Evolutionary conservation across 176 grass and related monocot species (phyloP), one percentile per base, ranked within the genome.

Genomic region (Chrysopogon serrulatus): DNA sequence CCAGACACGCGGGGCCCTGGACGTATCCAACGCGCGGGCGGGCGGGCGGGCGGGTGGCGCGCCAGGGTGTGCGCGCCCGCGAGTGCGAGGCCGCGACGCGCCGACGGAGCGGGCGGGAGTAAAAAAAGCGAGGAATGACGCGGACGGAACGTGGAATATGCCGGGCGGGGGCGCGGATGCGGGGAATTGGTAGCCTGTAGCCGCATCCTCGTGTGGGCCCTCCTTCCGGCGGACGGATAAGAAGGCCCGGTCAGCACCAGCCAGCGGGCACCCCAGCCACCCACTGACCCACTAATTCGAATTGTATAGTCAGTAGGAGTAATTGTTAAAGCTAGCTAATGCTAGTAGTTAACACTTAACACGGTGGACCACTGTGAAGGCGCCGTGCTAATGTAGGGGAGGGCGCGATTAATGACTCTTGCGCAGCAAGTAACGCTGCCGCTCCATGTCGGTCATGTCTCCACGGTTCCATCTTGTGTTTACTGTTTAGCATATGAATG

Each of bases 171-270:
- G 53, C 54, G 48, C 6, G 45, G 65, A 31, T 32, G 33, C 33
- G n/a, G 65, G 33, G 39, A 71, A 45, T 28, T 9, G 56, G 85
- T 27, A 67, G 76, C 32, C 48, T 6, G 48, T 51, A 51, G 18
- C 48, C 21, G 53, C 53, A 56, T 56, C 2, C 53, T 56, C 21
- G 53, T 15, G 51, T 82, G 67, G 66, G 5, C 67, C 49, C 36
- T 14, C 48, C 49, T 17, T 2, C 31, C 7, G 14, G 21, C 31
- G 78, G 30, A 62, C 32, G 44, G 79, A 81, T 81, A 81, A 80
- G 79, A 68, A 51, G 23, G 78, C 45, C 64, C 64, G 48, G 64
- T 81, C 78, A 81, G 44, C 78, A 53, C 78, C 63, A 36, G 21
- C 21, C 47, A 19, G n/a, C 5, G 32, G 0, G 31, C 13, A 36